These are phyloP conservation scores for Croton setiger DNA, from an alignment of 441 rosid species.

Conservation along the genomic window DNA sequence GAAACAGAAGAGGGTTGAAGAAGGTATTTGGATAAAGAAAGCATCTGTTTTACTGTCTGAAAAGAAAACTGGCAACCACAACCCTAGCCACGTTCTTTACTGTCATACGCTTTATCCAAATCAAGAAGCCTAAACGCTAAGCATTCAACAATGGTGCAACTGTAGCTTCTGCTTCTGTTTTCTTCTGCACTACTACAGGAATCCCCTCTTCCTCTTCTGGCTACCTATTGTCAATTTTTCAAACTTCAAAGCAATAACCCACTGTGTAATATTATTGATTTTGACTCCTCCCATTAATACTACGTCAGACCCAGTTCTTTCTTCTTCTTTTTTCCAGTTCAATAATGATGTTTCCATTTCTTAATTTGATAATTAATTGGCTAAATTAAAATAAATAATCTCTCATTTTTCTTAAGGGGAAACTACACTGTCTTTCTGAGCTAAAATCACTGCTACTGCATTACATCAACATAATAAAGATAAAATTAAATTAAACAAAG, in stretches of 20 bases:
- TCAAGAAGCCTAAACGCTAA: constrained; percentile 11
- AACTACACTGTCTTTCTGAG: background rate
- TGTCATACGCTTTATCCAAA: constrained; percentile 26
- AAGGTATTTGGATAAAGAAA: constrained; percentile 15
- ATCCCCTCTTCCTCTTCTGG: background rate
- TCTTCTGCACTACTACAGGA: no score
- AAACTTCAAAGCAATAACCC: background rate
- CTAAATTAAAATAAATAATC: background rate
- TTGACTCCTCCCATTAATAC: background rate
- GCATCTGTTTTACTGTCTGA: constrained; percentile 6
- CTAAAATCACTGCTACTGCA: background rate
- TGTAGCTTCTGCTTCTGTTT: background rate
- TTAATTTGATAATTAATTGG: no score
- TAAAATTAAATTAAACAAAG: background rate
- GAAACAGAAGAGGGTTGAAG: constrained; percentile 16
- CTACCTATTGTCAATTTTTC: no score
- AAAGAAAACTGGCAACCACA: constrained; percentile 25
- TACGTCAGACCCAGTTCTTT: background rate
- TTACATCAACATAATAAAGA: constrained; percentile 3
- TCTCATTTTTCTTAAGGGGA: background rate
- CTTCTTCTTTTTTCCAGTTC: no score
- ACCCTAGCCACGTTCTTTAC: constrained; percentile 36
- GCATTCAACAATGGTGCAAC: background rate
- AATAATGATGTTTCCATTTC: no score
- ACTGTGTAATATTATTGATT: background rate